phyloP scores from a whole-genome alignment of 495 filamentous ascomycete species.

The Terfezia claveryi region DNA sequence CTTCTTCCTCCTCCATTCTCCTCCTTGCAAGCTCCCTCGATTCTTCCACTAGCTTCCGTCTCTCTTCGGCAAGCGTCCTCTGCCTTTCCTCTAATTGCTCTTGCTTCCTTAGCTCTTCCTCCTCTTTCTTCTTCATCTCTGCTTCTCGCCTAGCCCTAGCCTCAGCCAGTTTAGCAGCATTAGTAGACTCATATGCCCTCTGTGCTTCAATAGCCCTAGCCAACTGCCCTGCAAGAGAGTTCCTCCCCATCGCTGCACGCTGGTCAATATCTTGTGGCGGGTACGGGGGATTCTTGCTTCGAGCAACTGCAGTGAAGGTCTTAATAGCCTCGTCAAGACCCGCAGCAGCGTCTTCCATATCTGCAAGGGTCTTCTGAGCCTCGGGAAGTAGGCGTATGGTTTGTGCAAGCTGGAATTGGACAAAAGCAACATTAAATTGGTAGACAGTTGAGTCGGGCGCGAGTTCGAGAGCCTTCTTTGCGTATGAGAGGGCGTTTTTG shows the following conservation, averaged over 20 bases:
- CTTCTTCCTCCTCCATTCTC: constrained; percentile 48
- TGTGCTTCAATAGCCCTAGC: constrained; percentile 65
- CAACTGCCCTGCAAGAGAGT: constrained; percentile 79
- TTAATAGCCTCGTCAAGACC: constrained; percentile 87
- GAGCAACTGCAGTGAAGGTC: constrained; percentile 56
- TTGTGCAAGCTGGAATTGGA: constrained; percentile 78
- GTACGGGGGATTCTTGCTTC: constrained; percentile 69
- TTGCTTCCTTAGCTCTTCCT: constrained; percentile 40
- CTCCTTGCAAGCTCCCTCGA: constrained; percentile 47
- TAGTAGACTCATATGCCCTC: constrained; percentile 80
- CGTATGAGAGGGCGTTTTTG: constrained; percentile 69
- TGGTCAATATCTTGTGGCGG: constrained; percentile 75
- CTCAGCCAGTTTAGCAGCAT: constrained; percentile 56
- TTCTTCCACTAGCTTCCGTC: constrained; percentile 51
- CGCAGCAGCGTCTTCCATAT: constrained; percentile 52
- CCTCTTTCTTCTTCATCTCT: constrained; percentile 51
- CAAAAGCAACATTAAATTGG: constrained; percentile 94
- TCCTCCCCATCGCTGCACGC: constrained; percentile 85
- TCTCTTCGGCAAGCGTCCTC: constrained; percentile 58
- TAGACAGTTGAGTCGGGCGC: constrained; percentile 70
- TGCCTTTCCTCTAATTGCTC: constrained; percentile 46
- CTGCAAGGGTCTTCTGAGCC: constrained; percentile 49
- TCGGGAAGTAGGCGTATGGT: constrained; percentile 54
- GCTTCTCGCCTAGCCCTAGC: constrained; percentile 57
- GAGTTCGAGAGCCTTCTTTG: constrained; percentile 52